A percentile compares a stretch with the other conserved stretches of the same genome.
phyloP scores from a whole-genome alignment of 1,284 basidiomycete genomes.

The Anthracocystis panici-leucophaei region DNA sequence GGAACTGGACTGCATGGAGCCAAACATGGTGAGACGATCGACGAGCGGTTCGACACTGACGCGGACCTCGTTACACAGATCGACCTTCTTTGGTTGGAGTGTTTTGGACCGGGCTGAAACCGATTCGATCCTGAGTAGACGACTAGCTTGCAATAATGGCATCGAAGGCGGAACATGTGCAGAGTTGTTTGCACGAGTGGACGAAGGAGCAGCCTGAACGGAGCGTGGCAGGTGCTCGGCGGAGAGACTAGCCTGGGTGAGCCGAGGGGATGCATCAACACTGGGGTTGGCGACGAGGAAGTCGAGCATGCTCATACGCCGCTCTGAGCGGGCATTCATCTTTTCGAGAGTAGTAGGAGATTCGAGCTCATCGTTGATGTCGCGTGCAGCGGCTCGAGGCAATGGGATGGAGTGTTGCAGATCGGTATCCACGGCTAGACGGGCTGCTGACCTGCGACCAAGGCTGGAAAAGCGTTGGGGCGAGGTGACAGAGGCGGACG shows the following conservation, averaged over 20 bases:
- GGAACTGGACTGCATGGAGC: conserved; percentile 65
- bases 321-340: conserved; percentile 16
- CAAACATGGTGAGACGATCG: conserved; percentile 66
- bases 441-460: conserved; percentile 18
- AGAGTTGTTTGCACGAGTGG: background rate
- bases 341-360: conserved; percentile 13
- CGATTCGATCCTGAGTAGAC: conserved; percentile 19
- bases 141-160: conserved; percentile 39
- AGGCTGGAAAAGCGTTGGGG: conserved; percentile 37
- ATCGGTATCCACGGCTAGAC: background rate
- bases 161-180: conserved; percentile 22
- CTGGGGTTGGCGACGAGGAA: conserved; percentile 30
- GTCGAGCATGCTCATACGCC: conserved; percentile 52
- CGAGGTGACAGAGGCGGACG: conserved; percentile 21
- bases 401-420: background rate
- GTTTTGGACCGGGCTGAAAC: conserved; percentile 13
- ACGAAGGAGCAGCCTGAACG: background rate
- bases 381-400: conserved; percentile 19
- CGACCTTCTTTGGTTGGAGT: conserved; percentile 20
- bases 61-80: conserved; percentile 24
- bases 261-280: conserved; percentile 1
- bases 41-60: conserved; percentile 53
- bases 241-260: conserved; percentile 26
- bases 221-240: conserved; percentile 31
- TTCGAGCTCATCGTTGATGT: conserved; percentile 34